These are phyloP conservation scores for Saccharomyces hybrid DNA, from an alignment of 1,139 yeast species.

Conservation along the genomic window DNA sequence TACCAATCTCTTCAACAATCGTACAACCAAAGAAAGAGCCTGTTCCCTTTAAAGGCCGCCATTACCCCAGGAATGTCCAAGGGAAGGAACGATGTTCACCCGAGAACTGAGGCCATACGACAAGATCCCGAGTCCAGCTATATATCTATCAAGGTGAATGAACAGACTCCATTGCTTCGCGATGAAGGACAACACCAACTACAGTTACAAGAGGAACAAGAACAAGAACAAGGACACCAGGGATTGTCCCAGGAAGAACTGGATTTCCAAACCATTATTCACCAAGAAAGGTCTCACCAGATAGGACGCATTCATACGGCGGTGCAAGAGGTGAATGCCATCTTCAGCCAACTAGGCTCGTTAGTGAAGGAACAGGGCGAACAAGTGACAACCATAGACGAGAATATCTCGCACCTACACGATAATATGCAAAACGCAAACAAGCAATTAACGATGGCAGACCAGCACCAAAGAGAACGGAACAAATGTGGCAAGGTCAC, in stretches of 20 bases:
- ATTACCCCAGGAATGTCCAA: slow-evolving; percentile 5
- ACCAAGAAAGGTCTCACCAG: slow-evolving; percentile 68
- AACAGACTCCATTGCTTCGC: slow-evolving; percentile 34
- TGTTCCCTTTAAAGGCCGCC: slow-evolving; percentile 11
- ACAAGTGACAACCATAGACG: slow-evolving; percentile 76
- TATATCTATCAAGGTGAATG: slow-evolving; percentile 35
- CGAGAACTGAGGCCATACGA: slow-evolving; percentile 7
- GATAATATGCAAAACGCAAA: slow-evolving; percentile 65
- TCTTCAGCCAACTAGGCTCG: slow-evolving; percentile 71
- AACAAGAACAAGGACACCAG: slow-evolving; percentile 10
- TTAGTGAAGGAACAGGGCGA: slow-evolving; percentile 79
- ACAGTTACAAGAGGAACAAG: slow-evolving; percentile 19
- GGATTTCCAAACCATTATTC: slow-evolving; percentile 62
- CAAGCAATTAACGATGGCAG: slow-evolving; percentile 62
- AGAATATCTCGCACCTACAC: slow-evolving; percentile 58
- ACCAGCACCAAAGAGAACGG: slow-evolving; percentile 61
- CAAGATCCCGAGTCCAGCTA: slow-evolving; percentile 19
- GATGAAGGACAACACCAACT: slow-evolving; percentile 25
- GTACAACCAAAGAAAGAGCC: slow-evolving; percentile 14
- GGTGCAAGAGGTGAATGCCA: slow-evolving; percentile 74
- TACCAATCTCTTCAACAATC: neutral
- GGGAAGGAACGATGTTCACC: slow-evolving; percentile 10
- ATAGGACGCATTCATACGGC: slow-evolving; percentile 69
- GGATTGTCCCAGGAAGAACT: slow-evolving; percentile 49
- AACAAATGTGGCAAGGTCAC: slow-evolving; percentile 67